phyloP scores from a whole-genome alignment of 2,329 filamentous ascomycete genomes.

The Ophiosphaerella korrae region DNA sequence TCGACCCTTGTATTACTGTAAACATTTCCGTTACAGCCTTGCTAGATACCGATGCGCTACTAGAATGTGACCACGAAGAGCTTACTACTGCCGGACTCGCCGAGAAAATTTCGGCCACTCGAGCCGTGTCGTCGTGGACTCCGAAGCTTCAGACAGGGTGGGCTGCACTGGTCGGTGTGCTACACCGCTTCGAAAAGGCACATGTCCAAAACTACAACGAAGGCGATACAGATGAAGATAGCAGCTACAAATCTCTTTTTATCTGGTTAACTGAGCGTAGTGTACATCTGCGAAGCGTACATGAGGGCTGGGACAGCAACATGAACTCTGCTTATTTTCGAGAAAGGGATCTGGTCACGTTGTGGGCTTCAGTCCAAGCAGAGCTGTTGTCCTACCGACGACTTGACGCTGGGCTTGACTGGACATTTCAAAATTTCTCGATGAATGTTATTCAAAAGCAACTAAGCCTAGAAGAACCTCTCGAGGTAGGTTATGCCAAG shows the following conservation, averaged over 20 bases:
- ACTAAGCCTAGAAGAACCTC: not conserved
- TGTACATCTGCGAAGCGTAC: not conserved
- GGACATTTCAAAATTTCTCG: constrained; percentile 17
- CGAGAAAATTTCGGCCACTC: not conserved
- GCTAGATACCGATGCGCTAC: constrained; percentile 1
- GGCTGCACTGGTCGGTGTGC: constrained; percentile 24
- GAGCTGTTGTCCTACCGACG: constrained; percentile 48
- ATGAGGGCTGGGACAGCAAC: not conserved
- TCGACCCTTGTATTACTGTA: constrained; percentile 28
- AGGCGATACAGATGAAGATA: not conserved
- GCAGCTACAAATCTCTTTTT: not conserved
- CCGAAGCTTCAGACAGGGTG: constrained; percentile 20
- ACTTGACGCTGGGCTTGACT: constrained; percentile 28
- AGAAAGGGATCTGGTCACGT: constrained; percentile 4
- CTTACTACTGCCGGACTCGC: constrained; percentile 17
- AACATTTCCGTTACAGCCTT: constrained; percentile 22
- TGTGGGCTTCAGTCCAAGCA: constrained; percentile 48
- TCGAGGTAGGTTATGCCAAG: constrained; percentile 3
- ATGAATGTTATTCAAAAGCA: constrained; percentile 13
- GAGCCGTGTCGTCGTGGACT: not conserved
- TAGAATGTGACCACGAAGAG: constrained; percentile 26
- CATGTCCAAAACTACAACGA: not conserved
- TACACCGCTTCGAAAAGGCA: constrained; percentile 14
- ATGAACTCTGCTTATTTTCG: not conserved
- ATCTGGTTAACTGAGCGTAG: not conserved